Percentiles rank a stretch among this genome's conserved stretches.
phyloP scores from a whole-genome alignment of 2,329 filamentous ascomycete genomes.

The Aspergillus caelatus region DNA sequence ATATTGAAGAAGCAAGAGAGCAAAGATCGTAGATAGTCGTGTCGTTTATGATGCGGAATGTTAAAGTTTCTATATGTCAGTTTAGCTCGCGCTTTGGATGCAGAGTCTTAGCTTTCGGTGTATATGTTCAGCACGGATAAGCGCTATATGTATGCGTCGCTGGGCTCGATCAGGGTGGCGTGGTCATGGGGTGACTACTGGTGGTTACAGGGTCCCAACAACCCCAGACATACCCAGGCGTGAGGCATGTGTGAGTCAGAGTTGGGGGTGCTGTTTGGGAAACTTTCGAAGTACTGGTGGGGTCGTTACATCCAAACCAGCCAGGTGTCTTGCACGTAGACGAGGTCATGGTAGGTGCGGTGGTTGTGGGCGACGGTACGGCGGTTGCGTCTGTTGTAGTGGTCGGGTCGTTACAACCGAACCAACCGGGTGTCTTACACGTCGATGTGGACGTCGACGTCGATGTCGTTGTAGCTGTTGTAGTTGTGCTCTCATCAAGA shows the following conservation, averaged over 20 bases:
- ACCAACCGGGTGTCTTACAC: conserved; percentile 48
- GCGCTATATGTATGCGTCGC: background rate
- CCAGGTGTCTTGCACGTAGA: conserved; percentile 32
- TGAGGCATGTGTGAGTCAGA: conserved; percentile 45
- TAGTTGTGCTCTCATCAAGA: conserved; percentile 53
- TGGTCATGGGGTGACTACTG: conserved; percentile 33
- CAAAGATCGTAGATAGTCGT: conserved; percentile 3
- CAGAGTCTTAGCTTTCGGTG: background rate
- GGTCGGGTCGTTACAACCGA: conserved; percentile 46
- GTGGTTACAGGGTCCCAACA: conserved; percentile 50
- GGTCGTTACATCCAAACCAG: conserved; percentile 41
- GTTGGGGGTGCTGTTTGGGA: conserved; percentile 17
- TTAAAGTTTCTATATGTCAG: background rate
- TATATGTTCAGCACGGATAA: background rate
- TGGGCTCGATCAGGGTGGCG: background rate
- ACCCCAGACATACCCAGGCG: conserved; percentile 61
- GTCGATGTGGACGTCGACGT: conserved; percentile 41
- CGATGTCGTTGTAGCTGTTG: conserved; percentile 37
- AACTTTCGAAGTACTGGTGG: conserved; percentile 22
- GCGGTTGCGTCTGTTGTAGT: conserved; percentile 27
- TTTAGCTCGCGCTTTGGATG: background rate
- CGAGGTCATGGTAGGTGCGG: conserved; percentile 20
- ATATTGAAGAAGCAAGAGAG: background rate
- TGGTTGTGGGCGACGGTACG: conserved; percentile 21
- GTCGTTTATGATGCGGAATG: background rate